Conservation (phyloP, 805 yeast genomes). For the Hanseniaspora clermontiae region DNA sequence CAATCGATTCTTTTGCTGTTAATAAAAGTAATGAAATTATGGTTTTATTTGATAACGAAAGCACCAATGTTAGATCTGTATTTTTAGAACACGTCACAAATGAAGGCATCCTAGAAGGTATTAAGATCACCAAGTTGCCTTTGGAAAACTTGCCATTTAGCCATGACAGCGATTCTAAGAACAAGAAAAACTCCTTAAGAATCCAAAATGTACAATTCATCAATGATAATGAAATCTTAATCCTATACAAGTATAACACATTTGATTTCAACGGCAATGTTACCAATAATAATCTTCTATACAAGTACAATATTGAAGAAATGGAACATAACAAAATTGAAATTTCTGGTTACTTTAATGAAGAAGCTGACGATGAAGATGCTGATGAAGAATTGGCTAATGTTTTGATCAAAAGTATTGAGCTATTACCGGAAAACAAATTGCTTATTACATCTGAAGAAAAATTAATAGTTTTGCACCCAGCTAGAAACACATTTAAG, state of each 20-base stretch:
- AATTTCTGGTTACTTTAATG: not conserved
- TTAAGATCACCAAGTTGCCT: conserved; percentile 9
- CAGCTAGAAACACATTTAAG: not conserved
- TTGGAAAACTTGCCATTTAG: conserved; percentile 9
- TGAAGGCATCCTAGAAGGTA: conserved; percentile 5
- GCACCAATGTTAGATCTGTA: conserved; percentile 1
- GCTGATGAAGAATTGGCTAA: conserved; percentile 8
- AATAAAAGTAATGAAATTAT: conserved; percentile 8
- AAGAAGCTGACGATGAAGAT: conserved; percentile 4
- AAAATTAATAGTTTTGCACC: not conserved
- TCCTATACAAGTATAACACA: conserved; percentile 2
- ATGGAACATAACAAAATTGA: not conserved
- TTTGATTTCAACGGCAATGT: conserved; percentile 10
- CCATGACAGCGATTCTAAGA: not conserved
- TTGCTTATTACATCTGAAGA: not conserved
- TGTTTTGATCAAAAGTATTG: conserved; percentile 1
- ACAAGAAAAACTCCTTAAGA: not conserved
- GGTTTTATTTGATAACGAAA: not conserved
- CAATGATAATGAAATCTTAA: conserved; percentile 3
- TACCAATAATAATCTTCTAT: conserved; percentile 1
- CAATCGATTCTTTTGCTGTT: conserved; percentile 5
- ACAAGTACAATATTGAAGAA: conserved; percentile 12
- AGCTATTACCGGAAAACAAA: conserved; percentile 3
- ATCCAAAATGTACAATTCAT: not conserved
- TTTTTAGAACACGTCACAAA: conserved; percentile 5